Base-by-base conservation (phyloP, 2,329 filamentous ascomycete genomes). In the Xylariales sp. region DNA sequence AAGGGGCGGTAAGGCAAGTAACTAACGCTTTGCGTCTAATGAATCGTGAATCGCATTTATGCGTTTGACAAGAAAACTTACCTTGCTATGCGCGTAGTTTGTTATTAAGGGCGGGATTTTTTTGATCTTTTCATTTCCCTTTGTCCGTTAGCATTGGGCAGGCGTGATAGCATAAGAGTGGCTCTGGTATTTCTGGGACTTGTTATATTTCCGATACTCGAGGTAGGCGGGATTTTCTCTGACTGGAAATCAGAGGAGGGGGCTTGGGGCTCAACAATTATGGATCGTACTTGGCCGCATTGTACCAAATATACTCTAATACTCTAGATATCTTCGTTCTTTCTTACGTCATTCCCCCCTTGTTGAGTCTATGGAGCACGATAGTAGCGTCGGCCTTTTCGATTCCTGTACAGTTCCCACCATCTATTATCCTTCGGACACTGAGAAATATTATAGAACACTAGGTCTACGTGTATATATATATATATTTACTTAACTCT, bases 1-100 rank as follows among this genome's bases (percentile, higher is more conserved):
- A 76, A 74, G 58, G 70, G 52, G 28, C 55, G 48, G 28, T 74
- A 74, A 70, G 63, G 49, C 18, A 64, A 62, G 12, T 76, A 69
- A 69, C 18, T 14, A 39, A 46, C 12, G 28, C 18, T 10, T 36
- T 18, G 2, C 18, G n/a, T 16, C 8, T 23, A 3, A 30, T n/a
- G 30, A 48, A 41, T 34, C 16, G 12, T 41, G 28, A 45, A 60
- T 39, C 28, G 36, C 28, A 52, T 45, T 28, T 16, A 54, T 34
- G 14, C 45, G 34, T 53, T 65, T 56, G 18, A 43, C 34, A 43
- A 39, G 7, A 60, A 60, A 66, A 23, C 36, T 50, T 53, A 58
- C 50, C 9, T 60, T 45, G 62, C 41, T 32, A 8, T 49, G 10
- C 54, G 32, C 28, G 36, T 32, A 54, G 58, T 43, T 57, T 62